Percentiles rank a stretch among this genome's conserved stretches.
Conservation (phyloP, 225 moss, liverwort and hornwort genomes). For the Physcomitrellopsis africana region DNA sequence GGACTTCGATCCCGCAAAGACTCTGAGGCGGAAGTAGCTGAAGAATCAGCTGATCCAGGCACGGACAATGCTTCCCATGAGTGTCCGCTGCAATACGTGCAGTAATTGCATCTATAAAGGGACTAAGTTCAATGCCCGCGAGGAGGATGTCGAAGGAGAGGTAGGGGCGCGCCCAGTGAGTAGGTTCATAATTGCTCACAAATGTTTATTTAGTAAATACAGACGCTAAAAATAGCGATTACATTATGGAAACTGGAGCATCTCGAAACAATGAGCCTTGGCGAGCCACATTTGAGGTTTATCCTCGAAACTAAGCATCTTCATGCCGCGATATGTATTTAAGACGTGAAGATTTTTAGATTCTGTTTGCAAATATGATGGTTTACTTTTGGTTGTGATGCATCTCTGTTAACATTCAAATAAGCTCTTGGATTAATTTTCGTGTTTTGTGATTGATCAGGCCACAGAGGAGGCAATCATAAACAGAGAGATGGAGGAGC, state of each 20-base stretch:
- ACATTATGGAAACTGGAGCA: conserved; percentile 85
- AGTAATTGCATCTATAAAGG: conserved; percentile 94
- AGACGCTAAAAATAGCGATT: conserved; percentile 88
- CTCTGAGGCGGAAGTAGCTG: conserved; percentile 78
- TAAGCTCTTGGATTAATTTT: conserved; percentile 3
- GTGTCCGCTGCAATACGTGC: conserved; percentile 85
- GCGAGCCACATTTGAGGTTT: conserved; percentile 90
- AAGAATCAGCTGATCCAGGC: conserved; percentile 86
- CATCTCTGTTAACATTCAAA: not conserved
- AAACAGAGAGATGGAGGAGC: conserved; percentile 79
- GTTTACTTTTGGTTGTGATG: not conserved
- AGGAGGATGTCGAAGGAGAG: conserved; percentile 79
- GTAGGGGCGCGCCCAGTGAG: too few species aligned
- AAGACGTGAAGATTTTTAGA: not conserved
- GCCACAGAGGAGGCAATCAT: conserved; percentile 82
- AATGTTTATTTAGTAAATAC: conserved; percentile 63
- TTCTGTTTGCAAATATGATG: conserved; percentile 5
- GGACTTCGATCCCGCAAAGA: conserved; percentile 91
- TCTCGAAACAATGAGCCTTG: conserved; percentile 91
- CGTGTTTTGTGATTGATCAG: conserved; percentile 45
- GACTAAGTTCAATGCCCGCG: conserved; percentile 86
- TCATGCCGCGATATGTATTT: conserved; percentile 6
- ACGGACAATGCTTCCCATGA: conserved; percentile 96
- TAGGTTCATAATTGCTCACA: too few species aligned
- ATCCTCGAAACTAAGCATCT: not conserved